These are phyloP conservation scores for Neoboletus magnificus DNA, from an alignment of 768 basidiomycete species.

Conservation along the genomic window DNA sequence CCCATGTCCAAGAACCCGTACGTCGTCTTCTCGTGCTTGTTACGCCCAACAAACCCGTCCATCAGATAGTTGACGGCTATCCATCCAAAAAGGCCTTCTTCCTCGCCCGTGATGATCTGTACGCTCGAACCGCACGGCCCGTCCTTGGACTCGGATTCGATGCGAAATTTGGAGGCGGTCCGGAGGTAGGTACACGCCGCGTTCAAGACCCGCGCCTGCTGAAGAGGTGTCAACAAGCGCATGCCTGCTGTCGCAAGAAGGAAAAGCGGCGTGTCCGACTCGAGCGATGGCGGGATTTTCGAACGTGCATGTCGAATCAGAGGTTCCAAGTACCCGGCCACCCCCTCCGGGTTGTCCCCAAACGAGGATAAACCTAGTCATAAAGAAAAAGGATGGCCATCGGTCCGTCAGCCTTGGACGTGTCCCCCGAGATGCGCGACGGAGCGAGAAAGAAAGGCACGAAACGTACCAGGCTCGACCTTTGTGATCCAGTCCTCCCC, in stretches of 20 bases:
- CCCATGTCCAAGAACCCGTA: conserved; percentile 99
- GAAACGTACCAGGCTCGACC: conserved; percentile 83
- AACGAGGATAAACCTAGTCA: conserved; percentile 81
- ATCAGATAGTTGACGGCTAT: conserved; percentile 98
- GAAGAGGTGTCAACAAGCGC: conserved; percentile 71
- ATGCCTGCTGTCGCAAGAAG: conserved; percentile 96
- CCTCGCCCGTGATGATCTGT: conserved; percentile 94
- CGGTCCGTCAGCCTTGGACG: neutral
- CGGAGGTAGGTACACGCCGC: conserved; percentile 76
- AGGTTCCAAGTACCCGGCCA: conserved; percentile 77
- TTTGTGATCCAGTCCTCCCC: conserved; percentile 87
- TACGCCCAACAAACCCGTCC: conserved; percentile 76
- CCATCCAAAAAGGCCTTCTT: conserved; percentile 98
- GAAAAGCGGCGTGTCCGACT: conserved; percentile 84
- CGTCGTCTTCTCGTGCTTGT: conserved; percentile 60
- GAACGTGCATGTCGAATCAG: conserved; percentile 78
- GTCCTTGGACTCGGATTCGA: conserved; percentile 58
- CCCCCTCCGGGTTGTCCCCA: conserved; percentile 60
- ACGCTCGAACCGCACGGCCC: conserved; percentile 93
- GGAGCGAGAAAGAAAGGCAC: no score
- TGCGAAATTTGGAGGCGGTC: conserved; percentile 71
- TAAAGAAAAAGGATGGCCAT: neutral
- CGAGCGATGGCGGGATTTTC: conserved; percentile 83
- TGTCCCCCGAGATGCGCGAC: neutral
- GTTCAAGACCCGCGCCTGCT: conserved; percentile 71